These are phyloP conservation scores for Colletotrichum simmondsii DNA, from an alignment of 2,329 filamentous ascomycete species.

Conservation along the genomic window DNA sequence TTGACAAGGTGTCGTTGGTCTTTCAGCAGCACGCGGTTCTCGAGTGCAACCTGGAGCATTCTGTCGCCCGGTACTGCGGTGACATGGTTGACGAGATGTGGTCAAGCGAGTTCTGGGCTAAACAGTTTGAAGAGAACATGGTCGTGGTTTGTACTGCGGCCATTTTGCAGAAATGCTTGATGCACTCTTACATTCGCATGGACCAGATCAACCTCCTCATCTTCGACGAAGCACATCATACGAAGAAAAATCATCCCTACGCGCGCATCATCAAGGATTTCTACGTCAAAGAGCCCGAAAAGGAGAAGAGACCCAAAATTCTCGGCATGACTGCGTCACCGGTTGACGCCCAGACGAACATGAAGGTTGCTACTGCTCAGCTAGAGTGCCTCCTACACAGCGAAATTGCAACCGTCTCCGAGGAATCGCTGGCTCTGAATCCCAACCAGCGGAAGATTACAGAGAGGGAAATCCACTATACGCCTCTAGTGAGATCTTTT, in stretches of 20 bases:
- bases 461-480: conserved; percentile 58
- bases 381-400: conserved; percentile 83
- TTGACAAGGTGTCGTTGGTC: conserved; percentile 89
- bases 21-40: conserved; percentile 90
- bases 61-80: conserved; percentile 78
- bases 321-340: conserved; percentile 98
- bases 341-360: conserved; percentile 82
- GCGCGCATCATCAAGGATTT: conserved; percentile 90
- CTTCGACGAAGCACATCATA: conserved; percentile 96
- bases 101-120: conserved; percentile 59
- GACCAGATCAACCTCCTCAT: conserved; percentile 87
- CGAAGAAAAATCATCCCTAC: conserved; percentile 94
- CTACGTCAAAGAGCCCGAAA: conserved; percentile 66
- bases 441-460: conserved; percentile 58
- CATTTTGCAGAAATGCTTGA: conserved; percentile 81
- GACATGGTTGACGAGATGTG: conserved; percentile 63
- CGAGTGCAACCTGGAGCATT: conserved; percentile 81
- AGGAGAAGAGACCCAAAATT: conserved; percentile 73
- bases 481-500: conserved; percentile 57
- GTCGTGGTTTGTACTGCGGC: conserved; percentile 94
- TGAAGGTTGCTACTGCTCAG: conserved; percentile 75
- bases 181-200: conserved; percentile 83
- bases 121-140: conserved; percentile 72
- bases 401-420: conserved; percentile 79
- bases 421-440: conserved; percentile 50